Base-by-base conservation (phyloP, 805 yeast species). In the Saccharomycopsis guyanensis region DNA sequence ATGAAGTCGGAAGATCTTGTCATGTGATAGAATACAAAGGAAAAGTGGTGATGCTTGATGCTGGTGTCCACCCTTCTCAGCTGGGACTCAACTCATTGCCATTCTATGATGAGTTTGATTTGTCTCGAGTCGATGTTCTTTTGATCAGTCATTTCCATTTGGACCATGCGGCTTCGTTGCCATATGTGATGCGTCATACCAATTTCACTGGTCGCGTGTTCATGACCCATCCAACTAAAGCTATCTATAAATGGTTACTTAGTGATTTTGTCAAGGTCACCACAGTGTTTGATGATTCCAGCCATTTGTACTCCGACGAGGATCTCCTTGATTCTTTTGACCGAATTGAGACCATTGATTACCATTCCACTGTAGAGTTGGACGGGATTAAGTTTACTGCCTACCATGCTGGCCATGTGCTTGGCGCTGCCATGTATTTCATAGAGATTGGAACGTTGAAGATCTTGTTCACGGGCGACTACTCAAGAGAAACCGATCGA, bases 171-270 rank as follows among this genome's bases (percentile, higher is more conserved):
- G 99, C 97, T 0, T 87, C 97, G 0, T 71, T 93, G 46, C 99
- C 99, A 0, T 93, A 89, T 59, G 97, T 93, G 38, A 88, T 93
- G 97, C 96, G 88, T 57, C 94, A 88, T 58, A 93, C 99, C 0
- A 84, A 75, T 54, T 93, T 93, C 69, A 82, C 79, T 58, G 99
- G 99, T 2, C 75, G 96, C 41, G 98, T 93, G 3, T 91, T 91
- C 62, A 93, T 93, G 99, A 93, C 99, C 25, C 97, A 93, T 64
- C 97, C 99, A 4, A 93, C 98, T 0, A 93, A 93, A 67, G 97
- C 98, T 34, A 93, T 93, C 48, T 93, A 89, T 63, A 76, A 96
- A 54, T 93, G 98, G 97, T 73, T 93, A 38, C 65, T 93, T 47
- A 82, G 88, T 51, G 99, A 93, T 70, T 93, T 89, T 58, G 97